A percentile compares a stretch with the other conserved stretches of the same genome.
Evolutionary conservation across 2,329 filamentous ascomycete species (phyloP).

Genomic region (Pseudogymnoascus sp.): DNA sequence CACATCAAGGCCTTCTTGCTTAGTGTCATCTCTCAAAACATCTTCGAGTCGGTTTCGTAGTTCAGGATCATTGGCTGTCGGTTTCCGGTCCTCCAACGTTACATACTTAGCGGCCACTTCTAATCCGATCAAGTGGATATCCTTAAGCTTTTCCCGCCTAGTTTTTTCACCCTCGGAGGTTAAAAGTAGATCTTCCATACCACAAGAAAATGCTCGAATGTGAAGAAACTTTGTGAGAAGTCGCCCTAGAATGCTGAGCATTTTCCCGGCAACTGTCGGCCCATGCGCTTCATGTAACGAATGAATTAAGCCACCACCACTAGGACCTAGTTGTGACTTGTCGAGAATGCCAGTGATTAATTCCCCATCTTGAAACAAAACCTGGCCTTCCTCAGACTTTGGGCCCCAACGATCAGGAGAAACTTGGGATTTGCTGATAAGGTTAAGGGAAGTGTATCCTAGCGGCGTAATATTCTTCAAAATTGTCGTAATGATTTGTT

Average conservation of each 20-base stretch:
- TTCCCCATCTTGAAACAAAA: conserved; percentile 79
- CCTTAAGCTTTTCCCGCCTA: conserved; percentile 59
- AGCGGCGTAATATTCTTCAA: conserved; percentile 82
- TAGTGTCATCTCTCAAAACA: conserved; percentile 80
- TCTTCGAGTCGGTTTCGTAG: conserved; percentile 75
- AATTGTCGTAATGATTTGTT: conserved; percentile 89
- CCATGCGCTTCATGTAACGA: conserved; percentile 91
- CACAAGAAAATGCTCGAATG: conserved; percentile 93
- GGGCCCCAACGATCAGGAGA: conserved; percentile 71
- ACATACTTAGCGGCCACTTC: conserved; percentile 83
- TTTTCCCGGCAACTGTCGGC: conserved; percentile 72
- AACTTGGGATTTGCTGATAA: conserved; percentile 72
- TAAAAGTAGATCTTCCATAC: conserved; percentile 88
- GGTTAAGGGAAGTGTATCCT: conserved; percentile 66
- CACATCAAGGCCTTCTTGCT: conserved; percentile 83
- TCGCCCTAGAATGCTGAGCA: conserved; percentile 82
- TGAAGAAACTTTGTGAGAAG: conserved; percentile 83
- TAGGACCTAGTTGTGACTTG: conserved; percentile 88
- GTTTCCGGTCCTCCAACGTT: conserved; percentile 59
- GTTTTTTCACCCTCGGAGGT: conserved; percentile 68
- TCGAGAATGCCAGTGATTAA: conserved; percentile 87
- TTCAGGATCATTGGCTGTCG: conserved; percentile 57
- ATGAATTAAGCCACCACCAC: conserved; percentile 79
- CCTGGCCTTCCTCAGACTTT: conserved; percentile 66
- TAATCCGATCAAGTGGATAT: conserved; percentile 62